Conservation (phyloP, 148 eudicot species). For the Rhododendron henanense region DNA sequence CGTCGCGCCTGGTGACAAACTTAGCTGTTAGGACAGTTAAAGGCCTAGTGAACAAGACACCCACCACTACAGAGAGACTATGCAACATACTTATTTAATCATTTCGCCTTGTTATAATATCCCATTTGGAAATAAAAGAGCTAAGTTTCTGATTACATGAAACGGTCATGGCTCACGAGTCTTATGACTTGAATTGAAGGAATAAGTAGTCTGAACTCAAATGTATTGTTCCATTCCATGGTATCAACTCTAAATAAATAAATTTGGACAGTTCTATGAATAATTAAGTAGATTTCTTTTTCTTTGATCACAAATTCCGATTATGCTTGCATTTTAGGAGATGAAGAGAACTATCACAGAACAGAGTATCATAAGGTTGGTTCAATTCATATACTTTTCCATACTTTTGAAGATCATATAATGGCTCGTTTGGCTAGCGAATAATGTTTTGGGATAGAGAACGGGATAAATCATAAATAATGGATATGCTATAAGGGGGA, state of each 20-base stretch:
- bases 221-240: not conserved
- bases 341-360: not conserved
- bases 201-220: not conserved
- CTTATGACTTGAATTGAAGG: not conserved
- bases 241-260: not conserved
- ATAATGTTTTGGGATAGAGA: too few relatives aligned
- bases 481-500: too few relatives aligned
- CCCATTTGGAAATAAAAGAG: not conserved
- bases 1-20: constrained; percentile 24
- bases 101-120: not conserved
- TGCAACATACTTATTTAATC: not conserved
- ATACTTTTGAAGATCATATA: too few relatives aligned
- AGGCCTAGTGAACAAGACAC: not conserved
- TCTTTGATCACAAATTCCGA: too few relatives aligned
- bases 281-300: not conserved
- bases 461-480: too few relatives aligned
- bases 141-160: not conserved
- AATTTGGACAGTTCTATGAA: not conserved
- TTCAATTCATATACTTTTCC: too few relatives aligned
- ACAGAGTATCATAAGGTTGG: too few relatives aligned
- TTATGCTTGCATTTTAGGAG: not conserved
- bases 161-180: not conserved
- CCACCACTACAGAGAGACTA: not conserved
- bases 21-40: constrained; percentile 12
- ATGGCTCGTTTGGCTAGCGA: too few relatives aligned